These are phyloP conservation scores for Paxillus ammoniavirescens DNA, from an alignment of 768 basidiomycete species.

Conservation along the genomic window DNA sequence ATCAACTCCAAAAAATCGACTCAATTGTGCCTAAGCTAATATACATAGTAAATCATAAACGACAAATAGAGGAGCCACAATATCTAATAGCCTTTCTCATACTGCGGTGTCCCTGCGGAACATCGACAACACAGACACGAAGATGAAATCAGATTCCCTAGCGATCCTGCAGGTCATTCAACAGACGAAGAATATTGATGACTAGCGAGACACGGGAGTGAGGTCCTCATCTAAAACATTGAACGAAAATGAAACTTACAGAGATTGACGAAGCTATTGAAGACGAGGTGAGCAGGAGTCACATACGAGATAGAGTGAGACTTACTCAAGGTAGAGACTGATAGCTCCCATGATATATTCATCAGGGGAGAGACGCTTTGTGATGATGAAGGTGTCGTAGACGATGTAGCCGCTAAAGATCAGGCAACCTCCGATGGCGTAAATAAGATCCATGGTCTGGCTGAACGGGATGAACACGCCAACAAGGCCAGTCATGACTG, in stretches of 20 bases:
- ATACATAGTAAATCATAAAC: constrained; percentile 16
- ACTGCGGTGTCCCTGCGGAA: background rate
- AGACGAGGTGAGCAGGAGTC: constrained; percentile 13
- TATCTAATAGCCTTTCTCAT: background rate
- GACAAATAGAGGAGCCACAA: constrained; percentile 4
- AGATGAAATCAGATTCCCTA: constrained; percentile 11
- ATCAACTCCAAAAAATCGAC: background rate
- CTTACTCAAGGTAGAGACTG: constrained; percentile 91
- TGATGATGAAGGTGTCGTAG: constrained; percentile 90
- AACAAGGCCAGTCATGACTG: constrained; percentile 80
- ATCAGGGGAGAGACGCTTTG: constrained; percentile 84
- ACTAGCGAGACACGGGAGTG: constrained; percentile 40
- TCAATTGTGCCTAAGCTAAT: constrained; percentile 13
- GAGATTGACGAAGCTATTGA: constrained; percentile 75
- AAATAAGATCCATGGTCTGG: constrained; percentile 77
- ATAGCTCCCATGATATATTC: constrained; percentile 92
- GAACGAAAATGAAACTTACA: constrained; percentile 51
- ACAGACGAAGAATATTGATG: constrained; percentile 80
- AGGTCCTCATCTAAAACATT: background rate
- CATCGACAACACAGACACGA: background rate
- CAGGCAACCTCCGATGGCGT: constrained; percentile 73
- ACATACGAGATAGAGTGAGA: constrained; percentile 17
- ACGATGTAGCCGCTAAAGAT: constrained; percentile 90
- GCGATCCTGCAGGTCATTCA: constrained; percentile 56
- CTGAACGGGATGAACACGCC: constrained; percentile 86